These are phyloP conservation scores for Alternaria atra DNA, from an alignment of 2,329 filamentous ascomycete genomes.

Conservation along the genomic window DNA sequence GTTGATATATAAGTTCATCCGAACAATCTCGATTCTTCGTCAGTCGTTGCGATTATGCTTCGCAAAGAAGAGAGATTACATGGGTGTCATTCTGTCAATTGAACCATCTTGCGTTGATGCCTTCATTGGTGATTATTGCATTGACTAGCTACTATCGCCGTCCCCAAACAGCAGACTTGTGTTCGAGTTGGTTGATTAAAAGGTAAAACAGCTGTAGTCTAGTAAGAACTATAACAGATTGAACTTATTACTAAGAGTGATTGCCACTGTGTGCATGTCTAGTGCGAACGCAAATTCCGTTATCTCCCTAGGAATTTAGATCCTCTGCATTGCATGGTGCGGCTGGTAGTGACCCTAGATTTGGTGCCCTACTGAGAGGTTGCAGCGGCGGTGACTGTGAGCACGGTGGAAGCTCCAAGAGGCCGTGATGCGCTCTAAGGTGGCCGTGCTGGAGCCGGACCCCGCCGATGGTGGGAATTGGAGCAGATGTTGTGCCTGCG, in stretches of 20 bases:
- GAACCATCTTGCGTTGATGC: background rate
- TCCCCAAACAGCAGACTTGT: background rate
- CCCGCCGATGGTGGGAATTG: background rate
- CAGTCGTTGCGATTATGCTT: background rate
- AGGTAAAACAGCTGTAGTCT: no score
- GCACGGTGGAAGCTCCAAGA: background rate
- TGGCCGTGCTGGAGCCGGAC: background rate
- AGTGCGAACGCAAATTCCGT: no score
- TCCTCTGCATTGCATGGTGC: background rate
- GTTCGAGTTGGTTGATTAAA: background rate
- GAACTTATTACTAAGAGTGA: no score
- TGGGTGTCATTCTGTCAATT: no score
- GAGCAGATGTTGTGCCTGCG: background rate
- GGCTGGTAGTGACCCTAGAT: background rate
- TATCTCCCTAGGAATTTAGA: background rate
- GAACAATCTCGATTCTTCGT: background rate
- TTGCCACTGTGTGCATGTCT: no score
- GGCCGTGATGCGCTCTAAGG: background rate
- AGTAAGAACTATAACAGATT: no score
- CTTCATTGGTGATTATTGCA: background rate
- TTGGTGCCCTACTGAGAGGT: background rate
- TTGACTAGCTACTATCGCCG: background rate
- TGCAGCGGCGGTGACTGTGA: background rate
- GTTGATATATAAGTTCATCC: background rate
- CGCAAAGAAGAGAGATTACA: no score